Base-by-base conservation (phyloP, 768 basidiomycete species). In the Macrolepiota dolichaula region DNA sequence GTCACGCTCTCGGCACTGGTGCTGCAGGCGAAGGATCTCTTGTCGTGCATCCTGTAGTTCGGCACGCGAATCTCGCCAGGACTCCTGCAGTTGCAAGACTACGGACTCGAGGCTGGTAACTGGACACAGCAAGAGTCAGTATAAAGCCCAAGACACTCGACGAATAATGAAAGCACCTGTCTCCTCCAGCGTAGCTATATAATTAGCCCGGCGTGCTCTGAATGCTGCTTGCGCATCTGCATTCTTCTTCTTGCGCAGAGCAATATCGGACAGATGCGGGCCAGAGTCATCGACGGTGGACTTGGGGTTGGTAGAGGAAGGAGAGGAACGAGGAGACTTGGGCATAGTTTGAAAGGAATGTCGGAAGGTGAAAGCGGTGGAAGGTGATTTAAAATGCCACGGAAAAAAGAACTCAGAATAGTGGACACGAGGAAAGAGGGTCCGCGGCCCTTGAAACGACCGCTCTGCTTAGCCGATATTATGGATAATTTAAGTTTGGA, bases 221-320 rank as follows among this genome's bases (percentile, higher is more conserved):
- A 92, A 93, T 62, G 91, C 90, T 57, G 92, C 91, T 74, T 94
- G 92, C 2, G 92, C 92, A 70, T 92, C 89, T 37, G 92, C 92
- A 68, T 94, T 94, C 77, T 94, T 94, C 80, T 91, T 91, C 78
- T 91, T 92, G 65, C 91, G 78, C 67, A 89, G 79, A 36, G 87
- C 86, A 12, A 88, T 81, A 72, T 90, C 88, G 65, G 86, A 80
- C 71, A 86, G 71, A 64, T 81, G 81, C 49, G 77, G 67, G 27
- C 76, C 67, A 62, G 71, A 63, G 37, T 75, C 73, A 58, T 77
- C 73, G 24, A 68, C 63, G 35, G 73, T 63, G 66, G 75, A 70
- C 71, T 78, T 74, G 70, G 71, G 59, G 61, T 67, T 59, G 65
- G 38, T 57, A 37, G 62, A 59, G 56, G 51, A 37, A 61, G 73